These are phyloP conservation scores for Cnidoscolus chayamansa DNA, from an alignment of 441 rosid genomes.

Conservation along the genomic window DNA sequence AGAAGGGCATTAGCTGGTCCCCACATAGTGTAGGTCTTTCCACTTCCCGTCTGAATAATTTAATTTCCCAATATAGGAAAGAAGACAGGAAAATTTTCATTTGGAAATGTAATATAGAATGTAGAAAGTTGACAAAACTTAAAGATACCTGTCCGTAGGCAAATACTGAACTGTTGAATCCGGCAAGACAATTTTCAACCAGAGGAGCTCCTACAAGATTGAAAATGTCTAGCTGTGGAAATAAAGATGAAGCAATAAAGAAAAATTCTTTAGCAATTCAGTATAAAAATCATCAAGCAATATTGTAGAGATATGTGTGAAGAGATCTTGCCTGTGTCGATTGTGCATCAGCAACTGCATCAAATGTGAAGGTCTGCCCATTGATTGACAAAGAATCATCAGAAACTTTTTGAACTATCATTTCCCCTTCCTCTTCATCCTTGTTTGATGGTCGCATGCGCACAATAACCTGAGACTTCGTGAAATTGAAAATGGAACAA, in stretches of 20 bases:
- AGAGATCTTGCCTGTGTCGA: slow-evolving; percentile 63
- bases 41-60: slow-evolving; percentile 84
- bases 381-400: slow-evolving; percentile 63
- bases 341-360: slow-evolving; percentile 73
- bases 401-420: slow-evolving; percentile 60
- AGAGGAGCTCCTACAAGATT: slow-evolving; percentile 89
- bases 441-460: slow-evolving; percentile 79
- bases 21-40: slow-evolving; percentile 99
- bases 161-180: slow-evolving; percentile 98
- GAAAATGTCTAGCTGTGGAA: slow-evolving; percentile 72
- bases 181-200: slow-evolving; percentile 95
- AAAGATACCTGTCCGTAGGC: slow-evolving; percentile 92
- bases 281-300: background rate
- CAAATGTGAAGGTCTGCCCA: slow-evolving; percentile 90
- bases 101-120: background rate
- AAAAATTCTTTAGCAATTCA: slow-evolving; percentile 13
- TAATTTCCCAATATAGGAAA: slow-evolving; percentile 16
- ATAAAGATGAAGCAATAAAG: slow-evolving; percentile 7
- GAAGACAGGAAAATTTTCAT: slow-evolving; percentile 13
- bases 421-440: slow-evolving; percentile 72
- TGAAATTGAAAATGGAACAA: background rate
- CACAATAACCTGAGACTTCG: slow-evolving; percentile 61
- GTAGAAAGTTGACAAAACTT: background rate
- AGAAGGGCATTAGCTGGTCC: slow-evolving; percentile 85
- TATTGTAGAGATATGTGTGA: background rate